phyloP scores from a whole-genome alignment of 192 early-diverging fungal genomes.

The Entomortierella chlamydospora region DNA sequence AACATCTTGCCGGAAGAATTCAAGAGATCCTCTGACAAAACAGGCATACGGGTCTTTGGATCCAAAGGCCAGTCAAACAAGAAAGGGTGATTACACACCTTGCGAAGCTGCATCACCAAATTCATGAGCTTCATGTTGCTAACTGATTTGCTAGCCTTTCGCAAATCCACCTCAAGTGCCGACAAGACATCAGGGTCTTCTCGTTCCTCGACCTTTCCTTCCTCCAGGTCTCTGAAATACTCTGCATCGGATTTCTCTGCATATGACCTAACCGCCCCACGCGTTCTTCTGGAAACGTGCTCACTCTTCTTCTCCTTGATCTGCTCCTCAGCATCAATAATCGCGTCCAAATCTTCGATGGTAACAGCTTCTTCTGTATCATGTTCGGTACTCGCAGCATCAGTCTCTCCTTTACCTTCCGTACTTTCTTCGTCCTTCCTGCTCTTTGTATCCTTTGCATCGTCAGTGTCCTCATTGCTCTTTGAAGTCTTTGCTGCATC shows the following conservation, averaged over 20 bases:
- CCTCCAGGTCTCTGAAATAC: constrained; percentile 61
- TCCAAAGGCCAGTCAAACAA: constrained; percentile 87
- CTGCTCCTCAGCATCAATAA: constrained; percentile 23
- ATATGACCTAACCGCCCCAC: constrained; percentile 34
- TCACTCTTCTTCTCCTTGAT: constrained; percentile 1
- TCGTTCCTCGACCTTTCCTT: constrained; percentile 14
- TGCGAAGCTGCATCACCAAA: constrained; percentile 92
- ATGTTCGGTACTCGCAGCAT: background rate
- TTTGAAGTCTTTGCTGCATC: constrained; percentile 13
- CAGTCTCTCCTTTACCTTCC: background rate
- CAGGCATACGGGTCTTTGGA: constrained; percentile 63
- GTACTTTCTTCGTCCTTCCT: background rate
- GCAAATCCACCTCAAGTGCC: constrained; percentile 28
- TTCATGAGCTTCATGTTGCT: constrained; percentile 86
- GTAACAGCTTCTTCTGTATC: constrained; percentile 3
- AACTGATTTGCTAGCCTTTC: constrained; percentile 58
- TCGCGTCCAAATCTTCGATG: constrained; percentile 10
- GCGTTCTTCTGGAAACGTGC: background rate
- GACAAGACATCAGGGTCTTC: constrained; percentile 7
- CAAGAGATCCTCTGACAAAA: constrained; percentile 68
- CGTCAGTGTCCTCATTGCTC: background rate
- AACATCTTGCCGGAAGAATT: constrained; percentile 89
- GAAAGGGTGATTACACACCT: constrained; percentile 97
- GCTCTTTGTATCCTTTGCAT: constrained; percentile 9
- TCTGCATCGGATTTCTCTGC: constrained; percentile 52